These are phyloP conservation scores for Phytophthora boehmeriae DNA, from an alignment of 352 stramenopile species.

Conservation along the genomic window DNA sequence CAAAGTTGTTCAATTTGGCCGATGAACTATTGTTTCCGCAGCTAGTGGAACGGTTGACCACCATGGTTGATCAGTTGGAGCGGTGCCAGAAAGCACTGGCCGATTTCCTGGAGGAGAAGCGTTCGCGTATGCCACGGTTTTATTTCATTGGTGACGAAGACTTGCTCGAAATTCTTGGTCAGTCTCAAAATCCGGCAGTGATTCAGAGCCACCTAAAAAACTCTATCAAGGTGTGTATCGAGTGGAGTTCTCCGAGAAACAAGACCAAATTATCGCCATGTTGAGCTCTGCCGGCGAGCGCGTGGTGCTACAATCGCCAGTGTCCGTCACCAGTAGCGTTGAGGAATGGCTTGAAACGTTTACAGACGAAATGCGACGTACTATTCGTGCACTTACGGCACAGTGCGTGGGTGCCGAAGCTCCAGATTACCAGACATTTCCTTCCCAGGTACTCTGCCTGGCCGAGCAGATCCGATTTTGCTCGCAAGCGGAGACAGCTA, in stretches of 20 bases:
- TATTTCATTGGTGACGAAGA: slow-evolving; percentile 98
- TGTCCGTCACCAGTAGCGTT: slow-evolving; percentile 89
- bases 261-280: slow-evolving; percentile 91
- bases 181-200: slow-evolving; percentile 91
- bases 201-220: slow-evolving; percentile 97
- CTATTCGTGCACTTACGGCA: slow-evolving; percentile 77
- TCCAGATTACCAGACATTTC: slow-evolving; percentile 89
- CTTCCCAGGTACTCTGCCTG: slow-evolving; percentile 92
- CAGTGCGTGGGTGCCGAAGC: slow-evolving; percentile 80
- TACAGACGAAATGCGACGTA: slow-evolving; percentile 91
- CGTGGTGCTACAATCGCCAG: slow-evolving; percentile 80
- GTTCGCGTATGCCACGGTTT: slow-evolving; percentile 93
- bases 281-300: slow-evolving; percentile 82
- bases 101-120: slow-evolving; percentile 95
- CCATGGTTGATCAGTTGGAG: slow-evolving; percentile 94
- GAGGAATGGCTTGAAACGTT: slow-evolving; percentile 95
- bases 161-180: slow-evolving; percentile 94
- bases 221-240: slow-evolving; percentile 95
- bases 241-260: slow-evolving; percentile 89
- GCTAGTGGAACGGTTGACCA: slow-evolving; percentile 74
- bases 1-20: slow-evolving; percentile 92
- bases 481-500: slow-evolving; percentile 82
- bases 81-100: slow-evolving; percentile 94
- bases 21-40: slow-evolving; percentile 93
- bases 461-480: slow-evolving; percentile 94